These are phyloP conservation scores for Trypanosoma theileri DNA, from an alignment of 208 protist genomes.

Conservation along the genomic window DNA sequence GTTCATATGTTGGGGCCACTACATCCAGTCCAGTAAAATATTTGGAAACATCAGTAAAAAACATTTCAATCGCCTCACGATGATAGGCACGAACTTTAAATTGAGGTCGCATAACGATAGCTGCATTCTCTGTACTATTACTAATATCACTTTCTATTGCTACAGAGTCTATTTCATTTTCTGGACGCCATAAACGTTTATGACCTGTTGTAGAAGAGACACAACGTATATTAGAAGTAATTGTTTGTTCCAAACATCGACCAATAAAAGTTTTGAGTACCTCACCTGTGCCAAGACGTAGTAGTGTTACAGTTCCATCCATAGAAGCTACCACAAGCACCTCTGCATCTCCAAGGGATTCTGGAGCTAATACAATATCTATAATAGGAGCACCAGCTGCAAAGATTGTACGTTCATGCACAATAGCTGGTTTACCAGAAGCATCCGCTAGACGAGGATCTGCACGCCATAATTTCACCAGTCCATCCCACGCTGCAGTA, in stretches of 20 bases:
- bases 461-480: constrained; percentile 83
- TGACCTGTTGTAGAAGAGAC: constrained; percentile 22
- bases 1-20: constrained; percentile 78
- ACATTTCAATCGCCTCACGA: constrained; percentile 75
- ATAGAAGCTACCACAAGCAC: constrained; percentile 65
- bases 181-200: constrained; percentile 1
- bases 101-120: constrained; percentile 51
- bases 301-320: constrained; percentile 83
- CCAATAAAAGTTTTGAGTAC: constrained; percentile 79
- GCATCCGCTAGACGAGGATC: constrained; percentile 55
- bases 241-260: constrained; percentile 25
- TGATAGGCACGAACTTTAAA: constrained; percentile 85
- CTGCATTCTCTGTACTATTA: background rate
- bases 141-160: constrained; percentile 5
- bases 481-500: constrained; percentile 68
- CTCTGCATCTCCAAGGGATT: constrained; percentile 70
- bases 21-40: constrained; percentile 81
- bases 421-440: constrained; percentile 43
- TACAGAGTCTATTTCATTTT: constrained; percentile 14
- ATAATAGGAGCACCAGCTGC: constrained; percentile 63
- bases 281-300: constrained; percentile 64
- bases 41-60: constrained; percentile 66
- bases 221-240: constrained; percentile 12
- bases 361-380: constrained; percentile 48
- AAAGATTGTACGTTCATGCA: constrained; percentile 77